These are phyloP conservation scores for Quercus robur DNA, from an alignment of 306 rosid species.

Conservation along the genomic window DNA sequence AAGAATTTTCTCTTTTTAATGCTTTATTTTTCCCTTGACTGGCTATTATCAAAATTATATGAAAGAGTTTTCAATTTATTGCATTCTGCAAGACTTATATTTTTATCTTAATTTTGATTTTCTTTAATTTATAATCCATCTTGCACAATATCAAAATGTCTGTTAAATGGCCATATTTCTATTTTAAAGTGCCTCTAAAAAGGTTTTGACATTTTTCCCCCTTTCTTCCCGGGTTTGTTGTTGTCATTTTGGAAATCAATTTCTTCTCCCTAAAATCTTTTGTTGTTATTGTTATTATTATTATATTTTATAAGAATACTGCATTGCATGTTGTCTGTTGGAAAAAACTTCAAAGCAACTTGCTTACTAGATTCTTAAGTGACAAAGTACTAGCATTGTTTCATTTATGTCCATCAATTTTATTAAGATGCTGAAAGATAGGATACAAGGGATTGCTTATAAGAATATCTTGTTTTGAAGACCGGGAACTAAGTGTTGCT, in stretches of 20 bases:
- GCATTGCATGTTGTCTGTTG: neutral
- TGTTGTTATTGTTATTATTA: neutral
- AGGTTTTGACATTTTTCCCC: neutral
- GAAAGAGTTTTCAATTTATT: neutral
- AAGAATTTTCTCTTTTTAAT: neutral
- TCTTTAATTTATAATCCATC: neutral
- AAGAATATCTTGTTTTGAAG: neutral
- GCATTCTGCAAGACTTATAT: neutral
- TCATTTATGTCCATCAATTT: neutral
- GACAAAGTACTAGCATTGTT: neutral
- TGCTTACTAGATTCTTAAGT: neutral
- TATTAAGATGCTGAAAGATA: neutral
- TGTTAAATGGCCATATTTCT: neutral
- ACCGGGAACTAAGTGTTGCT: too few relatives aligned
- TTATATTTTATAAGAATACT: neutral
- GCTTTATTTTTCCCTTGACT: neutral
- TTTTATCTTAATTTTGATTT: neutral
- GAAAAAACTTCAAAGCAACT: neutral
- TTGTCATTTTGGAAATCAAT: neutral
- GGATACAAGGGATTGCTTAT: neutral
- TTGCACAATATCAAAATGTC: neutral
- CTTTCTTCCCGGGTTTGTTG: neutral
- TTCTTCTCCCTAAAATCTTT: neutral
- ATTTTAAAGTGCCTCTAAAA: neutral
- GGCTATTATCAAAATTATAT: slow-evolving; percentile 6